Base-by-base conservation (phyloP, 495 filamentous ascomycete genomes). In the Hapsidospora chrysogenum region DNA sequence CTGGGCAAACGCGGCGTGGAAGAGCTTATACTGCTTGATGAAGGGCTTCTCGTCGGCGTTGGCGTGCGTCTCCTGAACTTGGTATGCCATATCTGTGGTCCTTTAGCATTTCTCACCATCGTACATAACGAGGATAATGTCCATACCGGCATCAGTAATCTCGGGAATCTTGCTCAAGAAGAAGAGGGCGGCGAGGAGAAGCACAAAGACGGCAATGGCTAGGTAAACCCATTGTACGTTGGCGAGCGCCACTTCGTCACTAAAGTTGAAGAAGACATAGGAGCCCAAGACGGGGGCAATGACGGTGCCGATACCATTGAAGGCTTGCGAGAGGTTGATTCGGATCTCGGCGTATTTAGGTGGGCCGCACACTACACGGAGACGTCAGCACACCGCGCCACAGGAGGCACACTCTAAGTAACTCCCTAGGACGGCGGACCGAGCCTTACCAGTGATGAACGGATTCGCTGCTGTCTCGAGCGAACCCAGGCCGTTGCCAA, bases 201-300 rank as follows among this genome's bases (percentile, higher is more conserved):
- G 70, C 33, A 81, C 77, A 46, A 83, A 82, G 53, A 57, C 56
- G 10, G 74, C 78, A 35, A 83, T 76, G 23, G 72, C 76, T 4
- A 81, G 63, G 49, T 85, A 85, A 3, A 77, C 74, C 74, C 75
- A 83, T 48, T 83, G 76, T 10, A 83, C 79, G 41, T 67, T 68
- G 16, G 51, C 36, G 14, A 82, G 51, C 1, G 61, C 61, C 19
- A 57, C 48, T 17, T 52, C 54, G 20, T 66, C 60, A 41, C 67
- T 60, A 25, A 65, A 64, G 6, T 63, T 59, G 55, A 82, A 83
- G 58, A 83, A 73, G 23, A 80, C 77, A 27, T 70, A 71, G 4
- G 68, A 72, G 14, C 72, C 79, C 3, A 82, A 51, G 0, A 81
- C 60, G 1, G 78, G 78, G 3, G 75, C 77, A 5, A 81, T 56